These are phyloP conservation scores for Penicillium paneum DNA, from an alignment of 2,329 filamentous ascomycete genomes.

Conservation along the genomic window DNA sequence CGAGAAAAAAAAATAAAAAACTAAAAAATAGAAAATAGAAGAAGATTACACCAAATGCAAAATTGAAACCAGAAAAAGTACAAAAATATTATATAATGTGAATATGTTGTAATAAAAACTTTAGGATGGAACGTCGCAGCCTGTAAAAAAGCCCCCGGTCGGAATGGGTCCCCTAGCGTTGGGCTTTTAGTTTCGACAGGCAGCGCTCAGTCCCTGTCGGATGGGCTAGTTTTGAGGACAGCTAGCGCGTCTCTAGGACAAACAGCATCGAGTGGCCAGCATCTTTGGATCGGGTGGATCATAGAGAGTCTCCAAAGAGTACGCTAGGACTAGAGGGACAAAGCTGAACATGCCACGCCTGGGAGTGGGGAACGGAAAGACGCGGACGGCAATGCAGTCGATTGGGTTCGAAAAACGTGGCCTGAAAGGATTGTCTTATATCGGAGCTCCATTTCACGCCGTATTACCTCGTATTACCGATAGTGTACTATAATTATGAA, in stretches of 20 bases:
- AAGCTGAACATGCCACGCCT: conserved; percentile 20
- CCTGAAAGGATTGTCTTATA: conserved; percentile 7
- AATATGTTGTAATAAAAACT: neutral
- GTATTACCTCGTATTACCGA: neutral
- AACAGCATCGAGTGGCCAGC: conserved; percentile 25
- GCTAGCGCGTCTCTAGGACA: conserved; percentile 22
- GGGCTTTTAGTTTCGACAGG: neutral
- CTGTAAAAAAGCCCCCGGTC: conserved; percentile 13
- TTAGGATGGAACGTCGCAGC: conserved; percentile 12
- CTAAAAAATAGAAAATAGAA: neutral
- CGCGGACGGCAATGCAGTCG: conserved; percentile 36
- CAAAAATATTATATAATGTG: neutral
- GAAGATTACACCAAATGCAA: neutral
- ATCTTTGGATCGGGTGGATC: conserved; percentile 18
- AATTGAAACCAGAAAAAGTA: neutral
- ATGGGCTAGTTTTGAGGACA: conserved; percentile 14
- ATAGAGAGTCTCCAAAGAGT: conserved; percentile 1
- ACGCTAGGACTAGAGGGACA: neutral
- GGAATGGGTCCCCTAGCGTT: conserved; percentile 17
- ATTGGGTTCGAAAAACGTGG: conserved; percentile 27
- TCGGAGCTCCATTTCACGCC: neutral
- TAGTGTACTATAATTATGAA: neutral
- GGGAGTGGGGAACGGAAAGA: conserved; percentile 34
- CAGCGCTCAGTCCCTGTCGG: conserved; percentile 22
- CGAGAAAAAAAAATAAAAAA: neutral